A percentile compares a stretch with the other conserved stretches of the same genome.
These are phyloP conservation scores for Durio zibethinus DNA, from an alignment of 345 rosid species.

Conservation along the genomic window DNA sequence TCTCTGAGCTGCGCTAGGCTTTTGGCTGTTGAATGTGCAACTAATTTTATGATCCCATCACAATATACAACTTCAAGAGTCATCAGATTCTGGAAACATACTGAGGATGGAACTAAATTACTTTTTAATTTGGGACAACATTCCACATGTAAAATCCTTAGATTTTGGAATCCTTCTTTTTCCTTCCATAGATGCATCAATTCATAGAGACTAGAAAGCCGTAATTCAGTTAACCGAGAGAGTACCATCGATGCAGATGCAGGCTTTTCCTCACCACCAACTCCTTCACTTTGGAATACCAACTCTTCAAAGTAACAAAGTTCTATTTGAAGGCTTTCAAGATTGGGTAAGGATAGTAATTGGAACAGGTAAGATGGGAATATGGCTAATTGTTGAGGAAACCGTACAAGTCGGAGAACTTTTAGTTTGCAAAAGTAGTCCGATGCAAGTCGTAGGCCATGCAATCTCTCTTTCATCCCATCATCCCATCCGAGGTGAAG, in stretches of 20 bases:
- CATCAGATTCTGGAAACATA: neutral
- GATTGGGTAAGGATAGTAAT: neutral
- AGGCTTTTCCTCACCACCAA: neutral
- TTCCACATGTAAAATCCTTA: neutral
- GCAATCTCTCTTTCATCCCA: neutral
- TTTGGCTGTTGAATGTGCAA: neutral
- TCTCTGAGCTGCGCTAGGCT: neutral
- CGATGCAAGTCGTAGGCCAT: neutral
- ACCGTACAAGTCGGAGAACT: neutral
- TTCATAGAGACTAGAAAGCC: neutral
- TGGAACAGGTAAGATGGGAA: neutral
- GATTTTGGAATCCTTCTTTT: neutral
- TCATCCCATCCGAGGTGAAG: neutral
- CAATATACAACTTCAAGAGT: rapidly evolving
- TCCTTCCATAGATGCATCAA: neutral
- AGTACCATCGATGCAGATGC: neutral
- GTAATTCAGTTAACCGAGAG: neutral
- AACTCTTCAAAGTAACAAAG: neutral
- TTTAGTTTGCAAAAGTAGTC: neutral
- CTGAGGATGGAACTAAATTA: neutral
- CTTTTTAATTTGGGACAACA: neutral
- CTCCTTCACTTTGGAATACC: neutral
- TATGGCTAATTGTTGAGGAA: neutral
- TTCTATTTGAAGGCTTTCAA: neutral
- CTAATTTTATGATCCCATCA: neutral